phyloP scores from a whole-genome alignment of 805 yeast genomes.

The Cyberlindnera euphorbiae region DNA sequence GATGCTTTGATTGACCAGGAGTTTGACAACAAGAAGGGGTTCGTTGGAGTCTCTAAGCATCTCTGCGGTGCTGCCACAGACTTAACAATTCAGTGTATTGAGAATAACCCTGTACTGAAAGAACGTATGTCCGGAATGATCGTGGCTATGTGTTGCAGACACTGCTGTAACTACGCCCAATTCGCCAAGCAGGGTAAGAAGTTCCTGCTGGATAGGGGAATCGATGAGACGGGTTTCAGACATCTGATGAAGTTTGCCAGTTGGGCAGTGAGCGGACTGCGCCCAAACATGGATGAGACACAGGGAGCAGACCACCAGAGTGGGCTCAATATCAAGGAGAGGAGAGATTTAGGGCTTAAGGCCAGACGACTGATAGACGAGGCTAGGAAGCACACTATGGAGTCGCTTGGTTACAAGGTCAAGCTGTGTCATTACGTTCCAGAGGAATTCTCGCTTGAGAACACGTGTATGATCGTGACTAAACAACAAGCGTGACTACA shows the following conservation, averaged over 20 bases:
- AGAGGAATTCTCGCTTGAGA: constrained; percentile 60
- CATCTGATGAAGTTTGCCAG: constrained; percentile 63
- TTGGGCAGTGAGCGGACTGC: constrained; percentile 82
- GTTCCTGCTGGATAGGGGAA: constrained; percentile 17
- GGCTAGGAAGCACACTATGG: constrained; percentile 53
- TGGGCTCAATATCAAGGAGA: constrained; percentile 39
- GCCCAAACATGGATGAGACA: constrained; percentile 34
- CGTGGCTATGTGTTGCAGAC: constrained; percentile 93
- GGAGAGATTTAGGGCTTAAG: constrained; percentile 57
- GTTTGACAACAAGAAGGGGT: constrained; percentile 10
- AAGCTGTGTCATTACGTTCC: constrained; percentile 57
- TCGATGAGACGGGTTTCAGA: constrained; percentile 36
- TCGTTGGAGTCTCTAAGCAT: constrained; percentile 78
- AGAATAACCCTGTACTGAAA: constrained; percentile 32
- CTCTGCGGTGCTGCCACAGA: constrained; percentile 95
- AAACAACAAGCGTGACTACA: too few species aligned
- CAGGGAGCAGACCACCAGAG: constrained; percentile 42
- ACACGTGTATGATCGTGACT: constrained; percentile 46
- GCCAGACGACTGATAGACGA: constrained; percentile 76
- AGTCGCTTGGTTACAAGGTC: constrained; percentile 34
- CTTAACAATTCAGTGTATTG: constrained; percentile 63
- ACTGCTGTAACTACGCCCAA: constrained; percentile 65
- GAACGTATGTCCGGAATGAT: constrained; percentile 48
- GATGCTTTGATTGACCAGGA: constrained; percentile 37
- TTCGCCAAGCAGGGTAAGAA: constrained; percentile 31